Evolutionary conservation across 2,329 filamentous ascomycete genomes (phyloP).

Genomic region (Hysterium pulicare): DNA sequence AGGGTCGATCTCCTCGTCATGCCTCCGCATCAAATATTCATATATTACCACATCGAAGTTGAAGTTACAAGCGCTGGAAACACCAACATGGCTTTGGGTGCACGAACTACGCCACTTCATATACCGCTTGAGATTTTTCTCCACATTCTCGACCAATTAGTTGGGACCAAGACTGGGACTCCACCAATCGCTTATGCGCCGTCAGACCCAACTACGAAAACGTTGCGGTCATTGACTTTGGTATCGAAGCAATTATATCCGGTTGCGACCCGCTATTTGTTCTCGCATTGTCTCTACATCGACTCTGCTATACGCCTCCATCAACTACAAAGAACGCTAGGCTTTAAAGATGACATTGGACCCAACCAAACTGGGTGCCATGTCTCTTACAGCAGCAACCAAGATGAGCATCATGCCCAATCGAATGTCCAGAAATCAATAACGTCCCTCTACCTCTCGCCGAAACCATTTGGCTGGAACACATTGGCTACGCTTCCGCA

Average conservation of each 20-base stretch:
- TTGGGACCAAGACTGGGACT: slow-evolving; percentile 12
- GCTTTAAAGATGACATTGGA: slow-evolving; percentile 12
- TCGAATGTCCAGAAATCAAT: slow-evolving; percentile 13
- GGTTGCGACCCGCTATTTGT: slow-evolving; percentile 23
- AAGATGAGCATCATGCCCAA: slow-evolving; percentile 11
- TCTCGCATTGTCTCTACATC: slow-evolving; percentile 23
- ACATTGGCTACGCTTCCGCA: slow-evolving; percentile 16
- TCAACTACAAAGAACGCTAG: slow-evolving; percentile 22
- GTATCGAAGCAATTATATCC: slow-evolving; percentile 19
- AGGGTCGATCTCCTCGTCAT: no score
- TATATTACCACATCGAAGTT: neutral
- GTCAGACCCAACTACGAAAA: slow-evolving; percentile 17
- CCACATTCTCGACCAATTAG: slow-evolving; percentile 25
- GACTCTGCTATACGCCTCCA: slow-evolving; percentile 15
- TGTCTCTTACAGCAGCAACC: neutral
- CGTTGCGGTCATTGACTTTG: slow-evolving; percentile 23
- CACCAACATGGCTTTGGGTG: neutral
- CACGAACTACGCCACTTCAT: neutral
- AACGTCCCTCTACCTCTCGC: slow-evolving; percentile 21
- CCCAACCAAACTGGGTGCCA: slow-evolving; percentile 7
- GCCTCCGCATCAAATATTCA: no score
- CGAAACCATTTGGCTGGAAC: slow-evolving; percentile 6
- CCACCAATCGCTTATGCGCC: slow-evolving; percentile 19
- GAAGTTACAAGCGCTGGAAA: neutral
- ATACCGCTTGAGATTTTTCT: slow-evolving; percentile 26